Base-by-base conservation (phyloP, 192 early-diverging fungal species). In the Rhizophagus prolifer region DNA sequence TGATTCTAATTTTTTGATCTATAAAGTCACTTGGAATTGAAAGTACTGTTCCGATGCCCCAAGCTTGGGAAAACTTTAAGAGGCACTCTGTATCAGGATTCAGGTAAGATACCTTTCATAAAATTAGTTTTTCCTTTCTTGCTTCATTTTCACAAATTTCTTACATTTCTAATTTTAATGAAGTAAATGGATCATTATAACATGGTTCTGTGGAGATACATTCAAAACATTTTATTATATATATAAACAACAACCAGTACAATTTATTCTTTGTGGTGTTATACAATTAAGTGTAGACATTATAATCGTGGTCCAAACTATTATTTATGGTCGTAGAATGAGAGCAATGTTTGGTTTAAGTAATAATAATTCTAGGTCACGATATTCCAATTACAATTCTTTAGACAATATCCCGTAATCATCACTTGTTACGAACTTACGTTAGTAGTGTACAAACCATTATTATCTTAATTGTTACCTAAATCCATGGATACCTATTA, bases 191-290 rank as follows among this genome's bases (percentile, higher is more conserved):
- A 82, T 84, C 30, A 50, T 84, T 13, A 26, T 84, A n/a, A 82
- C 81, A 75, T 84, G 86, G 88, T 83, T 88, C 28, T 46, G 88
- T 50, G 88, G 88, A 26, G 88, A 89, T 66, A 76, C 84, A 7
- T 88, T 88, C 74, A 89, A 89, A 72, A 81, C 85, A 2, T 86
- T 86, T 65, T 89, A 89, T 63, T 89, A 86, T 65, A 82, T 88
- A 21, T 79, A 73, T 70, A 87, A 84, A 1, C 62, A 77, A 75
- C 85, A n/a, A 12, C 87, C 87, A 7, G 74, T 86, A 10, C 88
- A 89, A 63, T 89, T 89, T 36, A 74, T 85, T 71, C 78, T 86
- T 3, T 89, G 88, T 60, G 88, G 86, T 21, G 81, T 81, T 30
- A 80, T 89, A 60, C 88, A 89, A 67, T 81, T 89, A 19, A 79